Percentiles rank a stretch among this genome's conserved stretches.
These are phyloP conservation scores for Tetracladium setigerum DNA, from an alignment of 495 filamentous ascomycete genomes.

Conservation along the genomic window DNA sequence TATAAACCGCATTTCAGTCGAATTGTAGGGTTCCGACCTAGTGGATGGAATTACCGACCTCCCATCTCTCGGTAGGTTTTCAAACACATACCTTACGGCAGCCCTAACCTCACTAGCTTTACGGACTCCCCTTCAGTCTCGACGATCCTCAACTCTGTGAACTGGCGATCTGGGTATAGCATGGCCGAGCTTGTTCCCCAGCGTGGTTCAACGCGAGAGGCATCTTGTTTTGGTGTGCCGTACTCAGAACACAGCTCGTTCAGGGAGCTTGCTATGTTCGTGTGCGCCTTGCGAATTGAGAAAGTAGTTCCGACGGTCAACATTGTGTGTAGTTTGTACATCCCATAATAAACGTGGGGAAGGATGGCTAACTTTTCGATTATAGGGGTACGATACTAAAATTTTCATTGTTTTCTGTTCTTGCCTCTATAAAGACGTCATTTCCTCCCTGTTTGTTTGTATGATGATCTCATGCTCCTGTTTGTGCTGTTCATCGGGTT, in stretches of 20 bases:
- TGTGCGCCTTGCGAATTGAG: slow-evolving; percentile 78
- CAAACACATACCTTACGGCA: background rate
- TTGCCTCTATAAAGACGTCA: no score
- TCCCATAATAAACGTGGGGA: slow-evolving; percentile 33
- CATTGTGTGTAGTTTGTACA: slow-evolving; percentile 38
- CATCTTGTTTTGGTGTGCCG: slow-evolving; percentile 82
- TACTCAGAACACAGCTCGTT: slow-evolving; percentile 96
- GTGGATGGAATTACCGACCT: slow-evolving; percentile 85
- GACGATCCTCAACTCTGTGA: slow-evolving; percentile 61
- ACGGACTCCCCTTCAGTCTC: slow-evolving; percentile 55
- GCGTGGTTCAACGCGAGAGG: slow-evolving; percentile 67
- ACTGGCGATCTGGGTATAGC: slow-evolving; percentile 66
- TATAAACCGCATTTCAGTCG: slow-evolving; percentile 72
- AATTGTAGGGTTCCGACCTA: slow-evolving; percentile 86
- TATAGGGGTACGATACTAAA: no score
- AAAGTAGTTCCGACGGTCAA: slow-evolving; percentile 92
- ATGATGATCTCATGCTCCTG: no score
- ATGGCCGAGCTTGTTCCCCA: slow-evolving; percentile 63
- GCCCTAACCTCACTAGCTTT: slow-evolving; percentile 26
- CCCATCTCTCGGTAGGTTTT: slow-evolving; percentile 37
- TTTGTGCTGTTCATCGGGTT: no score
- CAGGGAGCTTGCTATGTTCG: slow-evolving; percentile 87
- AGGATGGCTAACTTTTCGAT: slow-evolving; percentile 13
- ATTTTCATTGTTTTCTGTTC: no score
- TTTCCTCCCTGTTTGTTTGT: no score